Base-by-base conservation (phyloP, 495 filamentous ascomycete species). In the Barbatosphaeria neglecta region DNA sequence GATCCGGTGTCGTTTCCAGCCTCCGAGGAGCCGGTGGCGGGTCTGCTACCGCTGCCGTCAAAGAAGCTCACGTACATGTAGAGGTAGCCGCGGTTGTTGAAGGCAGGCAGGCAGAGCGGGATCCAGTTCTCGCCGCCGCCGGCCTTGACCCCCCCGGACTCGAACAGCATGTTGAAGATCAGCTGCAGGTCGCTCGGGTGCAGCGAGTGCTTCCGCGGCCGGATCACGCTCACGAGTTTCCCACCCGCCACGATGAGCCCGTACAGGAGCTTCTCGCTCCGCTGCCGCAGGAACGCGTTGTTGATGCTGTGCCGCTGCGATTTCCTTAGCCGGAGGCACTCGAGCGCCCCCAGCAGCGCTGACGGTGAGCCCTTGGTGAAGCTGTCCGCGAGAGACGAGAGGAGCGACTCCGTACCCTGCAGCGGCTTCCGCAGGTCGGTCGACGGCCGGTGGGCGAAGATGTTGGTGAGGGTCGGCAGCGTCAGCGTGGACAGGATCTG, bases 61-160 rank as follows among this genome's bases (percentile, higher is more conserved):
- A 97, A 74, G 58, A 96, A 99, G 65, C 86, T 92, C 60, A 97
- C 90, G 60, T 96, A 99, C 86, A 96, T 96, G 68, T 97, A 95
- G 2, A 99, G 75, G 60, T 92, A 97, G n/a, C 93, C 93, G 41
- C 81, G 84, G 57, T 85, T 94, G 68, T 99, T 99, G 69, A 99
- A 99, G 6, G 88, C 90, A 9, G 93, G 93, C 9, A 99, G 76
- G 54, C 93, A 97, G 7, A 99, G 74, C 2, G 93, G 93, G 31
- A 95, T 90, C 93, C 93, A 97, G 55, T 90, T 95, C 61, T 99
- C 93, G 15, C 89, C 90, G 22, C 88, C 92, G 5, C 84, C 87
- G 7, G 69, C 64, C 51, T 88, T 88, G 57, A 99, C 81, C 28
- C 85, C 83, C 37, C 84, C 82, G 3, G 90, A 87, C 60, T 93